Conservation (phyloP, 345 rosid genomes). For the Trapa incisa region DNA sequence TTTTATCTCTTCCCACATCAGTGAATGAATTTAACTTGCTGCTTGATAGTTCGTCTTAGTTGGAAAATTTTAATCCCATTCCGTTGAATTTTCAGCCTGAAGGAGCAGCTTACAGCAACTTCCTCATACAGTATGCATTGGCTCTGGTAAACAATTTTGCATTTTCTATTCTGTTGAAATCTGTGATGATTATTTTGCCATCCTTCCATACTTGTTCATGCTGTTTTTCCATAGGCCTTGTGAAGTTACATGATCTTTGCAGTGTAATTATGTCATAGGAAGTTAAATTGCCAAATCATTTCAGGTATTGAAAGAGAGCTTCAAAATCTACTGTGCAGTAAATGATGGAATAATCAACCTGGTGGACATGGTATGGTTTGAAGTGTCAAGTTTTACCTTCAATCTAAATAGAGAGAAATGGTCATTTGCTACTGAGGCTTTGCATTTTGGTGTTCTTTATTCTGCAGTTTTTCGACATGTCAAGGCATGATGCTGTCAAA, state of each 20-base stretch:
- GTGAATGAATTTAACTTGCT: background rate
- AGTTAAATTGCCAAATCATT: background rate
- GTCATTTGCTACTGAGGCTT: background rate
- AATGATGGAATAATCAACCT: conserved; percentile 95
- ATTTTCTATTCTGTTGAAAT: too few species aligned
- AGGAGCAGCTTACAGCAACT: conserved; percentile 69
- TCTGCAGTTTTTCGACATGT: conserved; percentile 83
- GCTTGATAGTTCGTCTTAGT: too few species aligned
- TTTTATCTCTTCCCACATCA: background rate
- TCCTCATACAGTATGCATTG: conserved; percentile 76
- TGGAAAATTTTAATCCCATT: background rate
- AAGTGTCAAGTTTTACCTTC: background rate
- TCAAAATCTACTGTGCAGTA: conserved; percentile 86
- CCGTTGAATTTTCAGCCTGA: conserved; percentile 58
- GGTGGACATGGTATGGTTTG: conserved; percentile 64
- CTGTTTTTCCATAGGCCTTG: background rate
- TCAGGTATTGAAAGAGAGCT: conserved; percentile 87
- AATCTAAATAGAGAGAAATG: background rate
- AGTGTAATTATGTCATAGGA: background rate
- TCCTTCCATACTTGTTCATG: too few species aligned
- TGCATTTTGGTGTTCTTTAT: background rate
- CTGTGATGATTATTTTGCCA: too few species aligned
- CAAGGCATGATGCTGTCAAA: conserved; percentile 85
- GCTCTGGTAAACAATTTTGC: conserved; percentile 45
- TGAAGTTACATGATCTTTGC: background rate